Base-by-base conservation (phyloP, 139 green algal species). In the Micromonas commoda region DNA sequence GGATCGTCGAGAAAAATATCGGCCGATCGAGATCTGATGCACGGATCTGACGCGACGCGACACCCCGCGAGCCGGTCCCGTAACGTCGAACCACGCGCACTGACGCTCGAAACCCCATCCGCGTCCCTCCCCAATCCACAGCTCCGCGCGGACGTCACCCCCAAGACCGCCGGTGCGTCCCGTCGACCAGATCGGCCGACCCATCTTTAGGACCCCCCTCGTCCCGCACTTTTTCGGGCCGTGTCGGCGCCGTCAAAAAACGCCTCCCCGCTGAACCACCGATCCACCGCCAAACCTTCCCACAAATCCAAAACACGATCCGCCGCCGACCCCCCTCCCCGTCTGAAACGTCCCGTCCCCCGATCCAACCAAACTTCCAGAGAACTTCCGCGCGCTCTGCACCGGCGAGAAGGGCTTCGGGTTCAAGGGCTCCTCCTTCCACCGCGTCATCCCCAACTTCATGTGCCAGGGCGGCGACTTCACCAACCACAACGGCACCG, bases 301-400 rank as follows among this genome's bases (percentile, higher is more conserved):
- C n/a, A n/a, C n/a, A n/a, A n/a, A n/a, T n/a, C n/a, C n/a, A n/a
- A n/a, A n/a, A n/a, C n/a, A n/a, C n/a, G n/a, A n/a, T n/a, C n/a
- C n/a, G n/a, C n/a, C n/a, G n/a, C n/a, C n/a, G n/a, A n/a, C n/a
- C n/a, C n/a, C n/a, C n/a, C n/a, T 68, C 24, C 5, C 61, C 28
- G 61, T 32, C 61, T 13, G 5, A 4, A 20, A 19, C 61, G 24
- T 68, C n/a, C 26, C 26, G 24, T 20, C 26, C 28, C 26, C 28
- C 63, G 20, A 32, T 1, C 63, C 28, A 24, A 1, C 63, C 2
- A 32, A 70, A 3, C 2, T 31, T 23, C 1, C 3, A 37, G 93
- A 97, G 80, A 97, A 97, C 90, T 98, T 97, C 89, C 83, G 88
- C 4, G 81, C 82, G 0, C 84, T 97, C 33, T 97, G 91, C 87